A percentile compares a stretch with the other conserved stretches of the same genome.
Evolutionary conservation across 345 rosid genomes (phyloP).

Genomic region (Sonneratia alba): DNA sequence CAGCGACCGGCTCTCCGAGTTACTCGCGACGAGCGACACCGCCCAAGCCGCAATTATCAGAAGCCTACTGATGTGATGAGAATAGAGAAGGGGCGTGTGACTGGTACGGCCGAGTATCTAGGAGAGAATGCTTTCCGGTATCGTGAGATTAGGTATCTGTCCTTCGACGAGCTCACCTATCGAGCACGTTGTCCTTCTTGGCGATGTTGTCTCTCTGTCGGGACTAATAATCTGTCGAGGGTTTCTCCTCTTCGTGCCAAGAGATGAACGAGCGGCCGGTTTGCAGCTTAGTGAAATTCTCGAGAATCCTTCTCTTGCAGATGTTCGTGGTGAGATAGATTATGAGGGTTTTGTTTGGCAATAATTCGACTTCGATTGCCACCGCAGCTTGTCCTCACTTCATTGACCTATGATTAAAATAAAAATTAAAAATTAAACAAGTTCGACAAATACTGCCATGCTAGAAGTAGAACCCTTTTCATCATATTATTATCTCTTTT

Average conservation of each 20-base stretch:
- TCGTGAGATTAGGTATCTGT: background rate
- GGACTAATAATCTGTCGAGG: background rate
- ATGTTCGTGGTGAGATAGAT: background rate
- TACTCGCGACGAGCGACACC: slow-evolving; percentile 59
- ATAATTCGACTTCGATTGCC: background rate
- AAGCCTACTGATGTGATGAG: slow-evolving; percentile 53
- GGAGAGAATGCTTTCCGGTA: background rate
- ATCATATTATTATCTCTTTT: too few relatives aligned
- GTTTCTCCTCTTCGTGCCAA: background rate
- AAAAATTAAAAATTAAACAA: too few relatives aligned
- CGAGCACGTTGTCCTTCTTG: background rate
- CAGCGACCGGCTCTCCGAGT: slow-evolving; percentile 71
- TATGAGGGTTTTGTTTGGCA: background rate
- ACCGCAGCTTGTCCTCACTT: too few relatives aligned
- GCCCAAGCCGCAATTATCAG: slow-evolving; percentile 85
- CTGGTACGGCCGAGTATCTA: background rate
- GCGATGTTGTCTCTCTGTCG: background rate
- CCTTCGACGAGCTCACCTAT: background rate
- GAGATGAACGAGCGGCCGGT: background rate
- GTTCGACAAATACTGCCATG: too few relatives aligned
- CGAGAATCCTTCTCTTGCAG: background rate
- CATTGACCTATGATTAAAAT: too few relatives aligned
- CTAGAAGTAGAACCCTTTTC: too few relatives aligned
- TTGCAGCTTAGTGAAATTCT: background rate
- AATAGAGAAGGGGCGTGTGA: background rate